phyloP scores from a whole-genome alignment of 495 filamentous ascomycete genomes.

The Pyronema domesticum region DNA sequence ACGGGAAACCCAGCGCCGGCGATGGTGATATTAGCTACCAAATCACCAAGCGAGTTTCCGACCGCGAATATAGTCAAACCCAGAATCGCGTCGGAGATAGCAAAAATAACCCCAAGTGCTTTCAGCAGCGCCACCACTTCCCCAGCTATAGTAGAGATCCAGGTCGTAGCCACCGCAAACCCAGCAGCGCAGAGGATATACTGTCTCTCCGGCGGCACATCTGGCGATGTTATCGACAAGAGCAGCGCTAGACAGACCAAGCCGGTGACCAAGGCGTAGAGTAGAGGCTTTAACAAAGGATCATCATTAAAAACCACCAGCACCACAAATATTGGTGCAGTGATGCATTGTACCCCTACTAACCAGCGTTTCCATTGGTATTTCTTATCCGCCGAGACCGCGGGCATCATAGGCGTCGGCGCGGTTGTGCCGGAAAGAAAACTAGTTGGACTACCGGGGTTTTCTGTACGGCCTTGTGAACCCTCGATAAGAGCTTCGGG shows the following conservation, averaged over 20 bases:
- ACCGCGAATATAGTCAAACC: constrained; percentile 94
- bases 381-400: neutral
- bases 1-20: constrained; percentile 85
- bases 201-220: constrained; percentile 45
- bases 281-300: constrained; percentile 42
- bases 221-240: constrained; percentile 41
- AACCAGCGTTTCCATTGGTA: constrained; percentile 84
- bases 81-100: constrained; percentile 88
- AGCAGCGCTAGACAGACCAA: constrained; percentile 44
- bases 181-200: constrained; percentile 68
- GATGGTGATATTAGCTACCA: constrained; percentile 89
- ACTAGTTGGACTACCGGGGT: constrained; percentile 1
- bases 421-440: constrained; percentile 13
- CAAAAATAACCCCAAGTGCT: constrained; percentile 76
- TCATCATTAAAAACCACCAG: constrained; percentile 38
- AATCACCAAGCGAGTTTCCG: constrained; percentile 83
- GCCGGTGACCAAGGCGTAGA: constrained; percentile 55
- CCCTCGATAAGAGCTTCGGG: too few species aligned
- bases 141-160: constrained; percentile 90
- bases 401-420: neutral
- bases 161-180: constrained; percentile 79
- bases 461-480: too few species aligned
- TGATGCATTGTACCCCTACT: constrained; percentile 64
- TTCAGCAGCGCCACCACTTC: constrained; percentile 95
- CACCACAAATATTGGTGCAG: constrained; percentile 68